A percentile compares a stretch with the other conserved stretches of the same genome.
Evolutionary conservation across 2,329 filamentous ascomycete species (phyloP).

Genomic region (Gnomoniopsis smithogilvyi): DNA sequence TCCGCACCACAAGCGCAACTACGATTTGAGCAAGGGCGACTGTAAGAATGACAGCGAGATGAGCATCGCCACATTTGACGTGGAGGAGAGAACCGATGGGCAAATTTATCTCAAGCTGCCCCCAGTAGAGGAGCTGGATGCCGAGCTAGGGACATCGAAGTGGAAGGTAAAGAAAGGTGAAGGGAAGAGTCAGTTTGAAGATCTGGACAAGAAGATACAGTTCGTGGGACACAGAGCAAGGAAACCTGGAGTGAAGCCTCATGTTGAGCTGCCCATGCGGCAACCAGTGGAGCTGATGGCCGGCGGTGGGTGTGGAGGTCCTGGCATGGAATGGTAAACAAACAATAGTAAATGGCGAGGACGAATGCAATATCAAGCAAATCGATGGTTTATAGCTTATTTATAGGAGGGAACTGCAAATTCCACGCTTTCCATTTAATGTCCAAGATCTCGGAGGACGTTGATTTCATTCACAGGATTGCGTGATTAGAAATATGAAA

Average conservation of each 20-base stretch:
- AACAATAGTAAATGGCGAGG: background rate
- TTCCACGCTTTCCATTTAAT: too few relatives aligned
- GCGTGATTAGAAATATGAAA: too few relatives aligned
- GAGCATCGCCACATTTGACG: constrained; percentile 78
- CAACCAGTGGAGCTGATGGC: constrained; percentile 36
- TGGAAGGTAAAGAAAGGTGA: constrained; percentile 79
- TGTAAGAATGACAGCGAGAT: constrained; percentile 73
- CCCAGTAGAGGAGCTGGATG: constrained; percentile 76
- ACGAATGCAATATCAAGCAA: too few relatives aligned
- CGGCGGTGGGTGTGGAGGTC: constrained; percentile 40
- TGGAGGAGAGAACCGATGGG: constrained; percentile 70
- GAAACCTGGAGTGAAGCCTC: constrained; percentile 37
- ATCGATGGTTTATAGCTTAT: too few relatives aligned
- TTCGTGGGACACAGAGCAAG: constrained; percentile 42
- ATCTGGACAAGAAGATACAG: constrained; percentile 44
- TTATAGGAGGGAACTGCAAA: too few relatives aligned
- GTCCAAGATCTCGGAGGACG: too few relatives aligned
- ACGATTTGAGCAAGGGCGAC: constrained; percentile 67
- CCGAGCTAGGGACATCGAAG: constrained; percentile 70
- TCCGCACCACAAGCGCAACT: constrained; percentile 88
- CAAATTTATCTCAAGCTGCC: constrained; percentile 79
- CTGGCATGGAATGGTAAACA: constrained; percentile 44
- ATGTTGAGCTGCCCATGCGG: constrained; percentile 30
- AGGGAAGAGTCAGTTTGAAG: constrained; percentile 37
- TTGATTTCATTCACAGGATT: too few relatives aligned